Percentiles rank a stretch among this genome's conserved stretches.
Conservation (phyloP, 768 basidiomycete species). For the Termitomyces sp. region DNA sequence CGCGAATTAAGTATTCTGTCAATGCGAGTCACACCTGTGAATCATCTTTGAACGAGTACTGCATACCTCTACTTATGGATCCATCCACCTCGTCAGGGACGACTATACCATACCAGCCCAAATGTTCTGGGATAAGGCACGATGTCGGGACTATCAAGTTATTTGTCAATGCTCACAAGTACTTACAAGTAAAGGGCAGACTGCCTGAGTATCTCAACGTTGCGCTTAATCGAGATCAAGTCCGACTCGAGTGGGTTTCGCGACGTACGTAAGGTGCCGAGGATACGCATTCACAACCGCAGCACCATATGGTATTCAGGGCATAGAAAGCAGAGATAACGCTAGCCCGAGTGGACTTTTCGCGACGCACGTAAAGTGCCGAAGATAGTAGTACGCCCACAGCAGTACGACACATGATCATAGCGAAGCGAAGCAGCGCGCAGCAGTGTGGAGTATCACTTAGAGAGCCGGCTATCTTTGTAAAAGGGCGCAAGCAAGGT, state of each 20-base stretch:
- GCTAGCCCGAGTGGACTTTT: constrained; percentile 38
- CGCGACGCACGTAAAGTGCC: constrained; percentile 51
- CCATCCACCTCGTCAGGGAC: no score
- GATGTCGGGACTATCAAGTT: no score
- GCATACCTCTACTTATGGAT: no score
- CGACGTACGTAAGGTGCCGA: constrained; percentile 50
- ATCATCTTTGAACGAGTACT: no score
- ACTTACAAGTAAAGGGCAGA: no score
- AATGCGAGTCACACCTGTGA: no score
- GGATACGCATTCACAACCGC: constrained; percentile 37
- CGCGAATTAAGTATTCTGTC: no score
- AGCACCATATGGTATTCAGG: constrained; percentile 16
- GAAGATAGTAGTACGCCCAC: constrained; percentile 35
- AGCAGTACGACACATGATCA: constrained; percentile 27
- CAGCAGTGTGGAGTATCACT: neutral
- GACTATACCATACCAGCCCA: no score
- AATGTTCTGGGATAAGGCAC: no score
- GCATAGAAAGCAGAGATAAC: neutral
- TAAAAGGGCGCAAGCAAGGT: neutral
- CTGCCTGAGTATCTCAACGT: no score
- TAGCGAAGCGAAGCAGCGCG: constrained; percentile 25
- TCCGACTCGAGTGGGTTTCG: constrained; percentile 40
- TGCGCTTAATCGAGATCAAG: constrained; percentile 19
- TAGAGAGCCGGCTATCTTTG: neutral
- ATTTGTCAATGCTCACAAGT: no score